phyloP scores from a whole-genome alignment of 2,329 filamentous ascomycete genomes.

The Curvularia lunata region DNA sequence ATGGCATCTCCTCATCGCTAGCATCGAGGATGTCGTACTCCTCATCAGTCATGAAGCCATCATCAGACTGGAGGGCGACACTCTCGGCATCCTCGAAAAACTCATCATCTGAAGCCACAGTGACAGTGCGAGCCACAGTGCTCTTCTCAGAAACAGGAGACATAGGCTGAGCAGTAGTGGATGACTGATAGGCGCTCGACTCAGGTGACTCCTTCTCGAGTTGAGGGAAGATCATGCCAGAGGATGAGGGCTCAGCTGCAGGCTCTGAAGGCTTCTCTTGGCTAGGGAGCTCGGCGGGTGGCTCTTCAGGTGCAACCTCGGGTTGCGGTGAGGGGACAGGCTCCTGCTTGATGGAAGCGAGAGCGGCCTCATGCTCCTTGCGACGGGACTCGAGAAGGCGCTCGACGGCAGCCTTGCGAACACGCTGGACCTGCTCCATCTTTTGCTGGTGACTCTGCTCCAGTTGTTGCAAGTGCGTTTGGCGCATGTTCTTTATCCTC shows the following conservation, averaged over 20 bases:
- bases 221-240: conserved; percentile 94
- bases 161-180: conserved; percentile 37
- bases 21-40: conserved; percentile 98
- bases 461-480: conserved; percentile 28
- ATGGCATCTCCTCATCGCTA: conserved; percentile 76
- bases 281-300: conserved; percentile 39
- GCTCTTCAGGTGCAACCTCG: conserved; percentile 17
- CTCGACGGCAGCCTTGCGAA: conserved; percentile 47
- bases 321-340: conserved; percentile 37
- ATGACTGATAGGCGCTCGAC: conserved; percentile 75
- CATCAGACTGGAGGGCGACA: conserved; percentile 61
- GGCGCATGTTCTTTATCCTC: conserved; percentile 28
- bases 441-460: conserved; percentile 35
- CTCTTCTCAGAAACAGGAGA: conserved; percentile 36
- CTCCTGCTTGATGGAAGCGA: conserved; percentile 30
- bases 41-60: conserved; percentile 91
- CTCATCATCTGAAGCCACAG: conserved; percentile 57
- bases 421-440: conserved; percentile 38
- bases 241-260: conserved; percentile 29
- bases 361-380: conserved; percentile 43
- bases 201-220: conserved; percentile 91
- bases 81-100: conserved; percentile 65
- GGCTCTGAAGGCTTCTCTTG: conserved; percentile 41
- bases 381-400: conserved; percentile 41
- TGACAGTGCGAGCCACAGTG: conserved; percentile 39